A percentile compares a stretch with the other conserved stretches of the same genome.
Conservation (phyloP, 805 yeast genomes). For the Kodamaea neixiangensis region DNA sequence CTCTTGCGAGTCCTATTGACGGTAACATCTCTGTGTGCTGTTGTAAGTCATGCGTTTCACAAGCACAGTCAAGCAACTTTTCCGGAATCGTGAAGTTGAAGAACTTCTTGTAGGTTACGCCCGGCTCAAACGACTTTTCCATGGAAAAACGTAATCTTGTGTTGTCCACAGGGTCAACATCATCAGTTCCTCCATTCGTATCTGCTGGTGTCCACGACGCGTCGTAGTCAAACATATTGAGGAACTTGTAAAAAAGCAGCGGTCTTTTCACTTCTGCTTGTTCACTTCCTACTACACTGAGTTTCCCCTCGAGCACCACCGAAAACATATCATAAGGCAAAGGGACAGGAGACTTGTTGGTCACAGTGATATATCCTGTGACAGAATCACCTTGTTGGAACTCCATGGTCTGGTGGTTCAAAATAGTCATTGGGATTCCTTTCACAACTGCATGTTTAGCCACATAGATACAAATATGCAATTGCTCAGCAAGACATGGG, state of each 20-base stretch:
- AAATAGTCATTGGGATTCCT: slow-evolving; percentile 19
- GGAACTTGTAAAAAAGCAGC: slow-evolving; percentile 27
- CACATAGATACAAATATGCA: slow-evolving; percentile 21
- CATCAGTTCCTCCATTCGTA: slow-evolving; percentile 13
- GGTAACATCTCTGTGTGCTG: slow-evolving; percentile 27
- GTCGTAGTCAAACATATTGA: slow-evolving; percentile 32
- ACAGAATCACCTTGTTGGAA: slow-evolving; percentile 30
- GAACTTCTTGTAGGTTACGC: slow-evolving; percentile 27
- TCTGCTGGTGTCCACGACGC: slow-evolving; percentile 34
- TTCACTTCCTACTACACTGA: slow-evolving; percentile 23
- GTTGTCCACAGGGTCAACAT: slow-evolving; percentile 24
- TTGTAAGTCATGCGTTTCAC: slow-evolving; percentile 27
- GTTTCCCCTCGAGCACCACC: slow-evolving; percentile 30
- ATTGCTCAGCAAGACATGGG: slow-evolving; percentile 17
- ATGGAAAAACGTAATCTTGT: slow-evolving; percentile 18
- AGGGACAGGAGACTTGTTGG: slow-evolving; percentile 19
- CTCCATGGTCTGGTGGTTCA: slow-evolving; percentile 22
- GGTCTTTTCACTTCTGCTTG: slow-evolving; percentile 21
- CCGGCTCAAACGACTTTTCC: slow-evolving; percentile 22
- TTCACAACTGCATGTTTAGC: slow-evolving; percentile 19
- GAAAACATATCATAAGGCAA: slow-evolving; percentile 30
- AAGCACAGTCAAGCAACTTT: slow-evolving; percentile 30
- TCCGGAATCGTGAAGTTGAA: slow-evolving; percentile 29
- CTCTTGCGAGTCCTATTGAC: slow-evolving; percentile 26
- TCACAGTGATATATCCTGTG: slow-evolving; percentile 25